These are phyloP conservation scores for Malassezia sympodialis DNA, from an alignment of 1,284 basidiomycete species.

Conservation along the genomic window DNA sequence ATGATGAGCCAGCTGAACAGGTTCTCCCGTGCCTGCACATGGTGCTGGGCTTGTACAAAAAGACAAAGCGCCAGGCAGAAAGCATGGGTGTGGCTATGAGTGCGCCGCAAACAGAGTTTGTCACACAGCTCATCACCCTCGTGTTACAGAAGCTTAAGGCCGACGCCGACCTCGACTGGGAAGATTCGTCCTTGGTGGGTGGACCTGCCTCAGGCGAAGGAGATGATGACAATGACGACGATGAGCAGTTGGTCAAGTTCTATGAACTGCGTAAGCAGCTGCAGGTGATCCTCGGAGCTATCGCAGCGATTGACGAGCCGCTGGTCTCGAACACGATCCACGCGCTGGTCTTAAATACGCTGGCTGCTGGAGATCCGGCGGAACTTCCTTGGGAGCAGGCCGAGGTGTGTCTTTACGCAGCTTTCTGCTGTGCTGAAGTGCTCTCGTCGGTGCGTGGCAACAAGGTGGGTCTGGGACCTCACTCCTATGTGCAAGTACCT, in stretches of 20 bases:
- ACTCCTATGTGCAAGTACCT: conserved; percentile 38
- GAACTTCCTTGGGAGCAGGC: conserved; percentile 80
- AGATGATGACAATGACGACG: conserved; percentile 56
- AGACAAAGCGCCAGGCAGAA: conserved; percentile 27
- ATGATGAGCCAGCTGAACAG: conserved; percentile 49
- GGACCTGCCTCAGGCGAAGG: conserved; percentile 66
- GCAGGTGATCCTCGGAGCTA: conserved; percentile 68
- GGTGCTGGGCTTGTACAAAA: conserved; percentile 39
- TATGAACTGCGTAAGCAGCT: conserved; percentile 77
- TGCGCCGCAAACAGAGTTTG: conserved; percentile 53
- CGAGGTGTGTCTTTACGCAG: conserved; percentile 80
- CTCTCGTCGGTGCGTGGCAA: conserved; percentile 34
- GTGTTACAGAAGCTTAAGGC: conserved; percentile 64
- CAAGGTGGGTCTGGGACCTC: conserved; percentile 39
- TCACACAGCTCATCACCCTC: conserved; percentile 67
- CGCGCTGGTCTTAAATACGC: conserved; percentile 62
- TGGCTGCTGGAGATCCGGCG: conserved; percentile 58
- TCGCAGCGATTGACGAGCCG: conserved; percentile 67
- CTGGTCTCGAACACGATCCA: conserved; percentile 66
- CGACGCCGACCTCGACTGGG: conserved; percentile 69
- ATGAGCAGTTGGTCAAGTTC: conserved; percentile 77
- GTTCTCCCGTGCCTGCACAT: conserved; percentile 33
- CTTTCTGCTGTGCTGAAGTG: conserved; percentile 80
- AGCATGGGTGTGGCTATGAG: conserved; percentile 18
- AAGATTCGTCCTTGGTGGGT: conserved; percentile 48